Evolutionary conservation across 257 asterid genomes (phyloP), one percentile per base, ranked within the genome.

Genomic region (Przewalskia tangutica): DNA sequence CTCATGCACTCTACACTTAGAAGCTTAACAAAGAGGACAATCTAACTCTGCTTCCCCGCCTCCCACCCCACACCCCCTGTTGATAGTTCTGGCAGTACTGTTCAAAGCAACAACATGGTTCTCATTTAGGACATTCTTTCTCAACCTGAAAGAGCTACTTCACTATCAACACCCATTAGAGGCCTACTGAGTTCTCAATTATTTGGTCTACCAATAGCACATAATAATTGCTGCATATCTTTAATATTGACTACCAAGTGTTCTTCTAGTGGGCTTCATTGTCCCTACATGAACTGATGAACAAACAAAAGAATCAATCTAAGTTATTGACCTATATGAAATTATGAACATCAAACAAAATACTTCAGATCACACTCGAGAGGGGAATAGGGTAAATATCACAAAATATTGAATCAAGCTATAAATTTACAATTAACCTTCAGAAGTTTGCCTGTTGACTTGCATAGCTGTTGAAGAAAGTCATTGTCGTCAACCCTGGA

Each of bases 391-490:
- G 14, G 6, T 34, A 34, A 64, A 3, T 34, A 64, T 34, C n/a
- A 32, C 46, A 64, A 32, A 63, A 34, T 64, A 14, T 44, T 34
- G 14, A 2, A 77, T 56, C 70, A 56, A 56, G 56, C 46, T 34
- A 51, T 9, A 5, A 77, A 54, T 55, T 10, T 17, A 13, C 50
- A 79, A 8, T 76, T 86, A 85, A 94, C 98, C 97, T 91, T 95
- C 76, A 95, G 83, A 86, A 95, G 98, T 86, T 95, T 95, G 75
- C 98, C 98, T 17, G 91, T 83, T 11, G 87, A 81, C 89, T 90
- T 91, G 93, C 98, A 95, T 17, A 95, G 92, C 92, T 95, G 97
- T 85, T 86, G 66, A 81, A 95, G 97, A 89, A 95, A 95, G 80
- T 95, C 99, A 64, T 86, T 54, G 0, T 94, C 98, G 79, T 96